These are phyloP conservation scores for Pisolithus marmoratus DNA, from an alignment of 768 basidiomycete species.

Conservation along the genomic window DNA sequence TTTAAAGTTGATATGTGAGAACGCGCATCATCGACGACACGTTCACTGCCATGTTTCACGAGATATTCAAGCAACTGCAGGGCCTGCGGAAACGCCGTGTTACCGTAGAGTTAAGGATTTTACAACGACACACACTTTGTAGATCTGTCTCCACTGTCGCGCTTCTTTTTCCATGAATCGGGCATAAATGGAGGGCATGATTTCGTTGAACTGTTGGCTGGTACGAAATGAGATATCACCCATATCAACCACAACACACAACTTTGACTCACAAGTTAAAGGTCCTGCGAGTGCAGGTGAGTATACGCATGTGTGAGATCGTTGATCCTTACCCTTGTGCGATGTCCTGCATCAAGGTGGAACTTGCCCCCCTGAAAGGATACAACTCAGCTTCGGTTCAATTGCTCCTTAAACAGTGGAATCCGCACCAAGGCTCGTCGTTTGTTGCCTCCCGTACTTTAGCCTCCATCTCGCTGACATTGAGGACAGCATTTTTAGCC, in stretches of 20 bases:
- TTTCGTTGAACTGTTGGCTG: slow-evolving; percentile 98
- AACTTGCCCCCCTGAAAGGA: slow-evolving; percentile 85
- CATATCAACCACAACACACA: neutral
- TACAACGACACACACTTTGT: slow-evolving; percentile 61
- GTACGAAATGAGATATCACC: slow-evolving; percentile 4
- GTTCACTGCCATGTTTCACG: slow-evolving; percentile 94
- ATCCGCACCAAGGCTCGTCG: slow-evolving; percentile 93
- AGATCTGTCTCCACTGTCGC: slow-evolving; percentile 96
- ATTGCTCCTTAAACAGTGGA: neutral
- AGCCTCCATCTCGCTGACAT: slow-evolving; percentile 94
- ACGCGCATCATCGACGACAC: slow-evolving; percentile 95
- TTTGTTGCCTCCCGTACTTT: slow-evolving; percentile 97
- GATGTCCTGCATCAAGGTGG: slow-evolving; percentile 97
- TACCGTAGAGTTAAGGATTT: neutral
- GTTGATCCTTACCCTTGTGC: slow-evolving; percentile 75
- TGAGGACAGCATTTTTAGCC: slow-evolving; percentile 96
- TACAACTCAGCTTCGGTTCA: slow-evolving; percentile 2
- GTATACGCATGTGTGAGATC: neutral
- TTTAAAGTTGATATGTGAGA: slow-evolving; percentile 93
- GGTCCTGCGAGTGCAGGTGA: slow-evolving; percentile 53
- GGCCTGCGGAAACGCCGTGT: slow-evolving; percentile 43
- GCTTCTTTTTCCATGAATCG: slow-evolving; percentile 99
- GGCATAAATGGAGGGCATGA: slow-evolving; percentile 95
- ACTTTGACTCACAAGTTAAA: slow-evolving; percentile 79
- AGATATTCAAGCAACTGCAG: slow-evolving; percentile 93